Conservation (phyloP, 192 early-diverging fungal species). For the Coemansia sp. region DNA sequence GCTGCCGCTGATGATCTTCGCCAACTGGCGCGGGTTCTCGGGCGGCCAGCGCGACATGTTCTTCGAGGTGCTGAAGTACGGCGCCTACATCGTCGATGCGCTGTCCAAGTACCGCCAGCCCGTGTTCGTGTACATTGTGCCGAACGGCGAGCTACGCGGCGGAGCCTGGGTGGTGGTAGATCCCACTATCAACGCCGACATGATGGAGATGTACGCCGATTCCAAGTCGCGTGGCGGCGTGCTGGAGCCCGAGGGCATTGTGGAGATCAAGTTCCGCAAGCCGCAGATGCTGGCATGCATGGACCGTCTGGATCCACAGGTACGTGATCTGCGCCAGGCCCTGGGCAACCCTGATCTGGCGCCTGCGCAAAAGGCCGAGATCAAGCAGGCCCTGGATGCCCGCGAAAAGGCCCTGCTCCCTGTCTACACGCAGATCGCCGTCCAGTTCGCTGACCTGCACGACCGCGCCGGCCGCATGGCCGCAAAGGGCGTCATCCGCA, state of each 20-base stretch:
- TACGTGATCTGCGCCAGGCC: constrained; percentile 68
- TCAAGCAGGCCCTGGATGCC: constrained; percentile 72
- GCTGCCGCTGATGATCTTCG: constrained; percentile 97
- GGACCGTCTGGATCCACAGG: constrained; percentile 85
- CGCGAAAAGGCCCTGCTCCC: constrained; percentile 87
- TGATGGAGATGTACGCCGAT: constrained; percentile 99
- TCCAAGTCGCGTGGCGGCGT: constrained; percentile 89
- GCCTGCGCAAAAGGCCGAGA: constrained; percentile 62
- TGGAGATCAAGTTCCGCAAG: constrained; percentile 97
- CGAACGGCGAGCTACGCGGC: constrained; percentile 94
- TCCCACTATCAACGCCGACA: constrained; percentile 91
- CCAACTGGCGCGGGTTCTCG: constrained; percentile 99
- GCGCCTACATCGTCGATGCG: constrained; percentile 96
- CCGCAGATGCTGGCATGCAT: constrained; percentile 90
- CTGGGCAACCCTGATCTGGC: constrained; percentile 59
- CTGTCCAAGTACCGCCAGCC: constrained; percentile 95
- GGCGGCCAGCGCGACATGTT: constrained; percentile 99
- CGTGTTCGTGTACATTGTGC: constrained; percentile 94
- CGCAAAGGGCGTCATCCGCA: constrained; percentile 86
- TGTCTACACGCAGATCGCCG: constrained; percentile 87
- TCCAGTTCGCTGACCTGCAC: constrained; percentile 98
- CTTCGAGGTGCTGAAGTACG: constrained; percentile 97
- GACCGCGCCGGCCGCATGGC: constrained; percentile 95
- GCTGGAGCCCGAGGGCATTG: constrained; percentile 94
- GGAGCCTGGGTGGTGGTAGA: constrained; percentile 99